A percentile compares a stretch with the other conserved stretches of the same genome.
Conservation (phyloP, 805 yeast species). For the Suhomyces kilbournensis region DNA sequence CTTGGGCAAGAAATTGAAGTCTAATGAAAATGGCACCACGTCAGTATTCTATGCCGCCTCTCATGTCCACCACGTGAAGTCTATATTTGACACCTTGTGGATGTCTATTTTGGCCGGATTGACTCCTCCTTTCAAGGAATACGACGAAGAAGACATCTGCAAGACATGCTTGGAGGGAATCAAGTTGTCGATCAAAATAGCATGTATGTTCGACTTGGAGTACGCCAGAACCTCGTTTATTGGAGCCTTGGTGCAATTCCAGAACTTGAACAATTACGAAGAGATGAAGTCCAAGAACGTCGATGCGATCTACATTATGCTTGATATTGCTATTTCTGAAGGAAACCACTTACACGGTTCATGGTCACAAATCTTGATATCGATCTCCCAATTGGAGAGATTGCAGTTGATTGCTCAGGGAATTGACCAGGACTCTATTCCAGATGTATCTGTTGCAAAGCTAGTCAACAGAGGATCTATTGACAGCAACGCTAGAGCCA, state of each 20-base stretch:
- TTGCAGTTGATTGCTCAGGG: constrained; percentile 86
- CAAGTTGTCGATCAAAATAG: constrained; percentile 73
- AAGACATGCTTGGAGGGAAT: constrained; percentile 80
- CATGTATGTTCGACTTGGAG: constrained; percentile 79
- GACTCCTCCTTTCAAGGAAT: constrained; percentile 89
- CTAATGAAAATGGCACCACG: constrained; percentile 29
- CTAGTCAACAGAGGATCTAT: constrained; percentile 46
- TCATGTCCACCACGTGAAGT: constrained; percentile 84
- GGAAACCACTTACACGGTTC: constrained; percentile 69
- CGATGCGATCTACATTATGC: constrained; percentile 68
- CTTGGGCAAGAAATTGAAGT: constrained; percentile 48
- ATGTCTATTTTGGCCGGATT: constrained; percentile 94
- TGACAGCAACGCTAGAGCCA: constrained; percentile 46
- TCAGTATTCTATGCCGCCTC: constrained; percentile 72
- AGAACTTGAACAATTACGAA: constrained; percentile 72
- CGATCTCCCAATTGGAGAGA: constrained; percentile 89
- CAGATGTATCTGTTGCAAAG: constrained; percentile 80
- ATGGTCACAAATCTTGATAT: constrained; percentile 80
- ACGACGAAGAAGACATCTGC: constrained; percentile 70
- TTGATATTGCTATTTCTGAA: constrained; percentile 74
- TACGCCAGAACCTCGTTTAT: constrained; percentile 87
- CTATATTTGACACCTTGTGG: constrained; percentile 94
- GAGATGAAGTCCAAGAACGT: constrained; percentile 79
- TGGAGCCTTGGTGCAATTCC: constrained; percentile 84
- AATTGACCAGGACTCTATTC: constrained; percentile 75